These are phyloP conservation scores for Xylariaceae sp. DNA, from an alignment of 2,329 filamentous ascomycete genomes.

Conservation along the genomic window DNA sequence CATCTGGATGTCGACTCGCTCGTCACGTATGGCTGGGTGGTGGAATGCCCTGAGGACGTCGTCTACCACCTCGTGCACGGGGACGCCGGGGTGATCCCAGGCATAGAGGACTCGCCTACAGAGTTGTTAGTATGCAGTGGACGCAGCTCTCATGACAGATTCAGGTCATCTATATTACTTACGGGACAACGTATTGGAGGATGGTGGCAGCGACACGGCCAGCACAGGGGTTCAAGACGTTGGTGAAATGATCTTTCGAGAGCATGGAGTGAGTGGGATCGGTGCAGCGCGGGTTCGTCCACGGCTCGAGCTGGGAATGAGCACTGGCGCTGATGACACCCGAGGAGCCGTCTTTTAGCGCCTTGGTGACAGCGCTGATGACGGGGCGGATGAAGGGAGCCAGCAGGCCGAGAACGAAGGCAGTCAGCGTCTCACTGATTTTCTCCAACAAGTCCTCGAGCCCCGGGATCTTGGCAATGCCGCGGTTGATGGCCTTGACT, in stretches of 20 bases:
- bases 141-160: too few species aligned
- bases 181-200: constrained; percentile 80
- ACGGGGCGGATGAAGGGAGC: constrained; percentile 90
- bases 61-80: constrained; percentile 75
- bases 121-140: constrained; percentile 18
- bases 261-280: constrained; percentile 80
- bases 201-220: constrained; percentile 68
- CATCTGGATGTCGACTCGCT: constrained; percentile 70
- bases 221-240: constrained; percentile 71
- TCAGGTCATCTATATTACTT: too few species aligned
- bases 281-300: constrained; percentile 68
- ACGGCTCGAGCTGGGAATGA: constrained; percentile 71
- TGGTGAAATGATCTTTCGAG: constrained; percentile 80
- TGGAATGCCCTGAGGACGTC: constrained; percentile 84
- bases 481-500: constrained; percentile 75
- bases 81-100: constrained; percentile 82
- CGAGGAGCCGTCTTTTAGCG: constrained; percentile 79
- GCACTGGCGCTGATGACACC: constrained; percentile 62
- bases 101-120: constrained; percentile 73
- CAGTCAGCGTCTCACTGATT: constrained; percentile 85
- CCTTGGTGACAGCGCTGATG: constrained; percentile 78
- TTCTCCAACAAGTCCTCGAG: constrained; percentile 86
- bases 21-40: constrained; percentile 77
- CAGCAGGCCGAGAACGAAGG: constrained; percentile 85
- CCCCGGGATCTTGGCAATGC: constrained; percentile 88